These are phyloP conservation scores for Cephalotrichum gorgonifer DNA, from an alignment of 2,329 filamentous ascomycete species.

Conservation along the genomic window DNA sequence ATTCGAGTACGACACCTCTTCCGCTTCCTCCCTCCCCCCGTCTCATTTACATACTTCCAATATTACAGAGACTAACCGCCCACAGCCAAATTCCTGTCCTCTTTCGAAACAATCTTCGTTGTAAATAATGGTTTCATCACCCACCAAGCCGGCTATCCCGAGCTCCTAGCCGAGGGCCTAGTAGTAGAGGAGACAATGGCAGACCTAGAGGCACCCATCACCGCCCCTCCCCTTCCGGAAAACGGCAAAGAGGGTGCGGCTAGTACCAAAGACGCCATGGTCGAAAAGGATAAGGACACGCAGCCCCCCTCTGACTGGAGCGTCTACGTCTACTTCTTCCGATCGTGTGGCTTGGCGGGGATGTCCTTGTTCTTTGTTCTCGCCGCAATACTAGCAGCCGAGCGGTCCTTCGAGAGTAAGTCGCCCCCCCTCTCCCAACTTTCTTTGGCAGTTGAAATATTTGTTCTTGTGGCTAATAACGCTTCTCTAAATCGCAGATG, in stretches of 20 bases:
- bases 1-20: neutral
- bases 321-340: neutral
- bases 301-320: neutral
- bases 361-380: neutral
- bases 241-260: too few species aligned
- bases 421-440: neutral
- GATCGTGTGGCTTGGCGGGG: neutral
- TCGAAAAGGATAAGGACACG: neutral
- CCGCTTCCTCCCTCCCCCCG: too few species aligned
- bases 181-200: neutral
- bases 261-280: neutral
- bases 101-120: neutral
- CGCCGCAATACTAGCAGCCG: neutral
- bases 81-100: neutral
- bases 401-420: neutral
- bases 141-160: neutral
- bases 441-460: too few species aligned
- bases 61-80: too few species aligned
- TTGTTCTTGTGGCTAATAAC: neutral
- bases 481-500: constrained; percentile 20
- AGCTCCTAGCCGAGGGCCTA: neutral
- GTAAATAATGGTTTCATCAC: neutral
- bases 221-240: too few species aligned
- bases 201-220: neutral
- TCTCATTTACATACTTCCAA: too few species aligned